Base-by-base conservation (phyloP, 1,284 basidiomycete genomes). In the Thecaphora thlaspeos region DNA sequence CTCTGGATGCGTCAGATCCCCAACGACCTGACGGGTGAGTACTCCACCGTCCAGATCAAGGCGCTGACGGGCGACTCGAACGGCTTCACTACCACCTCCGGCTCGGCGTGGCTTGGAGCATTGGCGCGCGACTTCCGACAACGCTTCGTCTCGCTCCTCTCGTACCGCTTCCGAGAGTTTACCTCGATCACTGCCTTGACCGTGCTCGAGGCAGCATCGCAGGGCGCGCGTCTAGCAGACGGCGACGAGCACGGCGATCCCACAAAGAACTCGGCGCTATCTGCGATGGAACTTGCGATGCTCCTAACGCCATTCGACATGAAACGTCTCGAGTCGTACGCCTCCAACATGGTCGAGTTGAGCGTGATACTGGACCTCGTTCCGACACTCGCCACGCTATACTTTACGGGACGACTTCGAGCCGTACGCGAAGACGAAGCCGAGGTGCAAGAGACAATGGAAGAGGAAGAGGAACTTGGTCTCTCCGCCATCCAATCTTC, bases 1-100 rank as follows among this genome's bases (percentile, higher is more conserved):
- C 82, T 98, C 18, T 98, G 97, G 76, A 81, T 97, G 22, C 87
- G 93, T 38, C 95, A 98, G 79, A 93, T 91, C 21, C 84, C 88
- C 63, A 96, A 92, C 78, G 91, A 95, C 66, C 82, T 97, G 30
- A 99, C 95, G 0, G 95, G 95, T 45, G 95, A 98, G 79, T 90
- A 96, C 77, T 90, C 91, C 0, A 93, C 91, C 68, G 87, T 97
- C 32, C 96, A 98, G 90, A 80, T 97, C 55, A 87, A 89, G 51
- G 61, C 68, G 19, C 49, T 73, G 14, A n/a, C n/a, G n/a, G n/a
- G n/a, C 46, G 50, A 15, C 45, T 50, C 21, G 40, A 54, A 54
- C 28, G 61, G 47, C 8, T 57, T 50, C 14, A 55, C 50, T 18
- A 58, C 57, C 80, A 79, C 55, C 71, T 79, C 52, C 75, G 79